Evolutionary conservation across 192 early-diverging fungal species (phyloP).

Genomic region (Coemansia brasiliensis): DNA sequence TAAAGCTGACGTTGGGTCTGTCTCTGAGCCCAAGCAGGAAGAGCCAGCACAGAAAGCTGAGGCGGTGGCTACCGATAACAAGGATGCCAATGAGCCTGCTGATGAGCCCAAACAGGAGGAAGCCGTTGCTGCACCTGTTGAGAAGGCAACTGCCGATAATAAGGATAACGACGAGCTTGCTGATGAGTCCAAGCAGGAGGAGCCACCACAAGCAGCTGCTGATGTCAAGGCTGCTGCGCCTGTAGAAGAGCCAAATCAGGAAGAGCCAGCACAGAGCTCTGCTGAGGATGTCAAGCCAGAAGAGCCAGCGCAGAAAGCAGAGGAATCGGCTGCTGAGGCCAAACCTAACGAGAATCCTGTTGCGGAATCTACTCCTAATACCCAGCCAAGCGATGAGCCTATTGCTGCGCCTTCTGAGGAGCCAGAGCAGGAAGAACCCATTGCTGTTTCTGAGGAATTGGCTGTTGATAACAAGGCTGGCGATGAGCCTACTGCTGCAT

Average conservation of each 20-base stretch:
- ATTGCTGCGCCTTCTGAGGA: neutral
- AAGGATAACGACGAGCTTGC: neutral
- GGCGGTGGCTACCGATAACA: no score
- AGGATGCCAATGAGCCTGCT: neutral
- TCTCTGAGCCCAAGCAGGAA: neutral
- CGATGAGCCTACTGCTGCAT: no score
- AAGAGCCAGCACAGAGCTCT: no score
- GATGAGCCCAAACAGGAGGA: neutral
- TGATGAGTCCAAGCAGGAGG: neutral
- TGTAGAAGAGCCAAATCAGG: neutral
- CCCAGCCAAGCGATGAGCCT: neutral
- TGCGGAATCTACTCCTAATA: neutral
- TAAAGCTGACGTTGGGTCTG: no score
- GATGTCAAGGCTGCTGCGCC: neutral
- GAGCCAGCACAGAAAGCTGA: neutral
- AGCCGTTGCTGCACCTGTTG: neutral
- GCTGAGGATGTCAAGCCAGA: no score
- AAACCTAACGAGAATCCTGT: conserved; percentile 1
- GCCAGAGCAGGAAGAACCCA: neutral
- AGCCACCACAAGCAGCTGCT: neutral
- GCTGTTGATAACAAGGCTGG: neutral
- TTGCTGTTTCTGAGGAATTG: neutral
- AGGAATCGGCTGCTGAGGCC: conserved; percentile 9
- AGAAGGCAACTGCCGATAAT: neutral
- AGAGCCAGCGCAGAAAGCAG: no score